Evolutionary conservation across 2,329 filamentous ascomycete genomes (phyloP), one percentile per base, ranked within the genome.

Genomic region (Ustulina deusta): DNA sequence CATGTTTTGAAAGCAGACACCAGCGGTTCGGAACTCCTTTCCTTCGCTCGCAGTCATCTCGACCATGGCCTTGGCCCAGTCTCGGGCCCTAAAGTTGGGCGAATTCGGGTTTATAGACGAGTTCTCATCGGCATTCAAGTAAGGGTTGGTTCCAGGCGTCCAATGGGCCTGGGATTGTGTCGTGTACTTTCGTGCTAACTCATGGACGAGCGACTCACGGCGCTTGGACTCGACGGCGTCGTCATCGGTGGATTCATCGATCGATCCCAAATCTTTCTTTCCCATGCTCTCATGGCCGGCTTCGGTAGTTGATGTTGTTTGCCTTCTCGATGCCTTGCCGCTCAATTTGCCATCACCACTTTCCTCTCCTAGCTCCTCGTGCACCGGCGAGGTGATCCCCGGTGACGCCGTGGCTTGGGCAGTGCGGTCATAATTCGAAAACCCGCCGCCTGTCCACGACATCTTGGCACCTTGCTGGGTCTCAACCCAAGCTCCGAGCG

Each of bases 1-100:
- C 63, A 93, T 81, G 74, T 92, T 85, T 77, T 87, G 86, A 80
- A 90, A 93, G 58, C 85, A 83, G 51, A 93, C 83, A 54, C 91
- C 90, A 0, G 87, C 85, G 15, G 86, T 87, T 73, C 90, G 86
- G 77, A 88, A 88, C 15, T 79, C 76, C 70, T 83, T 81, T 60
- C 87, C 89, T 65, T 86, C 84, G 68, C 79, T 82, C 36, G 83
- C 81, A 52, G 83, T 81, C 68, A 87, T 79, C 68, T 83, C 82
- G 36, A 89, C 85, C 10, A 91, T 77, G 38, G 87, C 82, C 80
- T 86, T 89, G 66, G 87, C 86, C 90, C 90, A 91, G 49, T 83
- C 81, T 55, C 83, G 83, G 34, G 80, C 82, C 63, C 81, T 85
- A 77, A 90, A 90, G 65, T 85, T 83, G 27, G 79, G 76, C 4